Conservation (phyloP, 2,329 filamentous ascomycete genomes). For the Calonectria pseudoreteaudii region DNA sequence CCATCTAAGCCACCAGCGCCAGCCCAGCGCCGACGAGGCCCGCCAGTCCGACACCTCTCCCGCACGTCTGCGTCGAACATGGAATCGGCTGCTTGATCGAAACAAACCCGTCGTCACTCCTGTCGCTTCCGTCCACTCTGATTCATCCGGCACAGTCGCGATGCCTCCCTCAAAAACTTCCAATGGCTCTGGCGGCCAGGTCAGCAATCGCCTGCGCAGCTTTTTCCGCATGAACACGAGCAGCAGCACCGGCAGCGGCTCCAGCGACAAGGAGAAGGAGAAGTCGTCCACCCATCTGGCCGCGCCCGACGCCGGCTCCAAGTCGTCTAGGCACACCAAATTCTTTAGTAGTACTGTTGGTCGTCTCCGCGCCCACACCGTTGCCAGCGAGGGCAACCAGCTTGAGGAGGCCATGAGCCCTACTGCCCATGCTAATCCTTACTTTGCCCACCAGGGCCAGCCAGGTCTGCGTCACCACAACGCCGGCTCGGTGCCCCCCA, state of each 20-base stretch:
- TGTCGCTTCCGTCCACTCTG: conserved; percentile 21
- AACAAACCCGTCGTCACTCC: conserved; percentile 28
- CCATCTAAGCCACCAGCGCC: conserved; percentile 18
- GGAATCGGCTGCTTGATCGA: conserved; percentile 52
- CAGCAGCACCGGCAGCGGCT: conserved; percentile 52
- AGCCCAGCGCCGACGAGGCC: conserved; percentile 15
- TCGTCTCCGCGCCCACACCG: conserved; percentile 88
- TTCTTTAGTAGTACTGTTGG: conserved; percentile 89
- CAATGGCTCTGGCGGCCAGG: conserved; percentile 66
- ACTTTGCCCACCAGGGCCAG: conserved; percentile 96
- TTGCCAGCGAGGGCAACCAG: conserved; percentile 91
- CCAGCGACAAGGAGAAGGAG: conserved; percentile 53
- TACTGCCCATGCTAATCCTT: conserved; percentile 94
- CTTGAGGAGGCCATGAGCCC: conserved; percentile 91
- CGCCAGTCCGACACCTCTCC: conserved; percentile 13
- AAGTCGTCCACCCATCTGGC: conserved; percentile 28
- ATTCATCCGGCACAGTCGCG: conserved; percentile 27
- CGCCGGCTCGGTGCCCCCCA: conserved; percentile 90
- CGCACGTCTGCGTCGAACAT: conserved; percentile 47
- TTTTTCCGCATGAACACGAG: conserved; percentile 75
- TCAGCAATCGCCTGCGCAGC: conserved; percentile 76
- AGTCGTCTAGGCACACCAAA: conserved; percentile 84
- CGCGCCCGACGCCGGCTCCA: conserved; percentile 49
- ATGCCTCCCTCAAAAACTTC: conserved; percentile 68
- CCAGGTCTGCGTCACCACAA: conserved; percentile 95